Base-by-base conservation (phyloP, 805 yeast genomes). In the Vanderwaltozyma tropicalis region DNA sequence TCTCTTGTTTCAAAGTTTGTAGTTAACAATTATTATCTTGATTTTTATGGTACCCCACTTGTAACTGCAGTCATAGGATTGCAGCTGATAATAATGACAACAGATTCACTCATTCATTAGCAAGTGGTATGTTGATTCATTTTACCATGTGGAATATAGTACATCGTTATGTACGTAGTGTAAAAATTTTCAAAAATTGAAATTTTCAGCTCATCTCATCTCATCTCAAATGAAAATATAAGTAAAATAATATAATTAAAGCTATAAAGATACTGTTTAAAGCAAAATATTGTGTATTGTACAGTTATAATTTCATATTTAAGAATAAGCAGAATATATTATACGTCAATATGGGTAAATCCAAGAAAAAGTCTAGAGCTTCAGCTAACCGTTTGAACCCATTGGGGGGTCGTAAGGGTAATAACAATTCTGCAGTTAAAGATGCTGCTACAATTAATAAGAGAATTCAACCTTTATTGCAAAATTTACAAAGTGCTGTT, bases 311-410 rank as follows among this genome's bases (percentile, higher is more conserved):
- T 22, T 31, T n/a, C n/a, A n/a, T n/a, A n/a, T n/a, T n/a, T n/a
- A n/a, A n/a, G n/a, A n/a, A n/a, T n/a, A n/a, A n/a, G n/a, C n/a
- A n/a, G n/a, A n/a, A n/a, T n/a, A n/a, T n/a, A n/a, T n/a, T n/a
- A n/a, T n/a, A n/a, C n/a, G n/a, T 6, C 14, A 44, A 26, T 17
- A 82, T 82, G 94, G 94, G 82, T 34, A 82, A 81, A 60, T 69
- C 82, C 29, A 82, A 79, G 68, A 80, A 74, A 56, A 74, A 74
- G 56, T 72, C 78, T 2, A 73, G 72, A 63, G 61, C 69, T 3
- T 65, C 78, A 0, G 53, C 56, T 35, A 55, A 59, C 20, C 62
- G 66, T 44, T 49, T 54, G 14, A 63, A 58, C 40, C 70, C 68
- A 13, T 44, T 62, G 17, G 51, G 49, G 3, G 44, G 47, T 28